Conservation (phyloP, 208 protist genomes). For the Angomonas ambiguus region DNA sequence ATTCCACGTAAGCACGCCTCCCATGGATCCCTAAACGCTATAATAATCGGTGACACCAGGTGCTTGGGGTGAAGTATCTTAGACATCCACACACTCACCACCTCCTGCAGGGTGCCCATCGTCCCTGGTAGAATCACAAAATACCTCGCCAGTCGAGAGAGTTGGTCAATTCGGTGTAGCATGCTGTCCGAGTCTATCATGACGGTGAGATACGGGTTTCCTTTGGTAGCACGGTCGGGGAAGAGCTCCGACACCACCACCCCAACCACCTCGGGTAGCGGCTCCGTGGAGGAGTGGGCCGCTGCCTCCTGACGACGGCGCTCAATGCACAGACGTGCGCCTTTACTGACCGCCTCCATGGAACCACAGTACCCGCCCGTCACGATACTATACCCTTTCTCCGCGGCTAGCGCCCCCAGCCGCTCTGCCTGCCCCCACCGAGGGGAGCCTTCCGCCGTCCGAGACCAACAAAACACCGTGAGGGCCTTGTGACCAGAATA, state of each 20-base stretch:
- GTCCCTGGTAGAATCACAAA: slow-evolving; percentile 63
- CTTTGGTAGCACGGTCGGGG: slow-evolving; percentile 37
- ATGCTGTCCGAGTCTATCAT: slow-evolving; percentile 36
- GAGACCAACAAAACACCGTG: slow-evolving; percentile 68
- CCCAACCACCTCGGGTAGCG: slow-evolving; percentile 43
- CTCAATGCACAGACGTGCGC: slow-evolving; percentile 38
- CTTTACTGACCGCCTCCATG: slow-evolving; percentile 73
- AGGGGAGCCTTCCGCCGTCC: slow-evolving; percentile 32
- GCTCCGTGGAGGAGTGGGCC: background rate
- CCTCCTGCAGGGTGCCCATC: slow-evolving; percentile 60
- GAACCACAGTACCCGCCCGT: slow-evolving; percentile 71
- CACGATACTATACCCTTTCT: slow-evolving; percentile 43
- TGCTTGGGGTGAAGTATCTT: slow-evolving; percentile 28
- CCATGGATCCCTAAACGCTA: slow-evolving; percentile 70
- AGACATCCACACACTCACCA: slow-evolving; percentile 58
- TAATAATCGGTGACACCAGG: slow-evolving; percentile 35
- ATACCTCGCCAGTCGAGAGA: slow-evolving; percentile 54
- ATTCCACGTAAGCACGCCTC: slow-evolving; percentile 43
- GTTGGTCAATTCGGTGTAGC: slow-evolving; percentile 55
- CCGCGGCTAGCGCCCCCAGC: slow-evolving; percentile 37
- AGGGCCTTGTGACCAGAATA: slow-evolving; percentile 38
- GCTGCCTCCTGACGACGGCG: background rate
- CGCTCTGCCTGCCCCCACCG: slow-evolving; percentile 45
- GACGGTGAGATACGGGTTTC: slow-evolving; percentile 57
- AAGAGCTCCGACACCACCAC: slow-evolving; percentile 48